phyloP scores from a whole-genome alignment of 225 moss, liverwort and hornwort genomes.

The Pleurozium schreberi region DNA sequence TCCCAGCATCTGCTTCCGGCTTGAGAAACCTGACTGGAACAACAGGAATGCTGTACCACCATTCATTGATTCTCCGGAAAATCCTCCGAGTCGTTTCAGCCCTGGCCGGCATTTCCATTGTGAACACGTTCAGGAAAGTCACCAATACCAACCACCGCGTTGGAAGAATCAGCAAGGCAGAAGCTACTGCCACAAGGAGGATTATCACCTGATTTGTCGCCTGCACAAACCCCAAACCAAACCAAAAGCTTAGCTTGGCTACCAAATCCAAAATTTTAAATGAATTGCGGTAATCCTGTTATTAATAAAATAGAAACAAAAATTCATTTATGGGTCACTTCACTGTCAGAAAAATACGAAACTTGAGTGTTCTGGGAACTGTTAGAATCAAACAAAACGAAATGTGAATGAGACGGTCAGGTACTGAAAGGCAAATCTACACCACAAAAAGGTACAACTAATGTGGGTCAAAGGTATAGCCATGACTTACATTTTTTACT shows the following conservation, averaged over 20 bases:
- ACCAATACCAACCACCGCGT: slow-evolving; percentile 48
- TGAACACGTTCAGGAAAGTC: slow-evolving; percentile 64
- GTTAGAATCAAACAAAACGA: neutral
- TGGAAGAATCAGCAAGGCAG: slow-evolving; percentile 51
- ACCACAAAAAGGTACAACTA: neutral
- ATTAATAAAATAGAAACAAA: no score
- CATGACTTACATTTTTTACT: neutral
- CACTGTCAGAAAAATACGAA: neutral
- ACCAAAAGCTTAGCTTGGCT: neutral
- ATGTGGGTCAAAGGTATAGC: neutral
- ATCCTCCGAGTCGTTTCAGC: slow-evolving; percentile 51
- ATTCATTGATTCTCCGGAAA: slow-evolving; percentile 57
- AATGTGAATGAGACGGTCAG: neutral
- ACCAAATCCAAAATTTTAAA: neutral
- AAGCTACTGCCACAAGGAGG: slow-evolving; percentile 38
- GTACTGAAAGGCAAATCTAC: neutral
- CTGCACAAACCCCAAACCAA: slow-evolving; percentile 20
- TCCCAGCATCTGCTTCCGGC: slow-evolving; percentile 13
- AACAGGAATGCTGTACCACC: slow-evolving; percentile 96
- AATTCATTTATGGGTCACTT: neutral
- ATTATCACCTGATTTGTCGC: slow-evolving; percentile 57
- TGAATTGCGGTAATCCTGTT: neutral
- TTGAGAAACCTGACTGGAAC: slow-evolving; percentile 73
- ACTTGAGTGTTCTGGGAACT: neutral
- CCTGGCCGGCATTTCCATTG: slow-evolving; percentile 54